Evolutionary conservation across 768 basidiomycete genomes (phyloP), one percentile per base, ranked within the genome.

Genomic region (Auriscalpium vulgare): DNA sequence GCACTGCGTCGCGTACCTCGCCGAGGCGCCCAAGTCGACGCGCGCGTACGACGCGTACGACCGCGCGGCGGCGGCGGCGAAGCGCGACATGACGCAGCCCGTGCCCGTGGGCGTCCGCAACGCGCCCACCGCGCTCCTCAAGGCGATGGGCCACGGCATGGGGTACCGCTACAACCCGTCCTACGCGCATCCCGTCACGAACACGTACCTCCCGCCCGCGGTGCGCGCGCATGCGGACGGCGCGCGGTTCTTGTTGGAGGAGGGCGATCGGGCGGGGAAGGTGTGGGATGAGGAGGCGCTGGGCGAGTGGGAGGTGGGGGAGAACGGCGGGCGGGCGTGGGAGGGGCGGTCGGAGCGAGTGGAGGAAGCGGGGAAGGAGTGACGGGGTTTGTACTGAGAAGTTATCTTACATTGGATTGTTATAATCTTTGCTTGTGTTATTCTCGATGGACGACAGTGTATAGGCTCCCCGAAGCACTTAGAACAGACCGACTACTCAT

Each of bases 1-100:
- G 29, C 89, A 92, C 64, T 74, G 85, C 35, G 81, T 91, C 14
- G 77, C 83, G 29, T 89, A 91, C 67, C 79, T 94, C 49, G 75
- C 86, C n/a, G 87, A 90, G 68, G 85, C 89, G 2, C 85, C 84
- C 0, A 94, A 94, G 69, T 87, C 84, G 35, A 90, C 88, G 0
- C 80, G 91, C 19, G 70, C 85, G 4, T 94, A 93, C 64, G 82
- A 83, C 53, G 91, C 83, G 0, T 93, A 91, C 69, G 80, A 79
- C 21, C 73, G 77, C 36, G 87, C 87, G 1, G 85, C 85, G 66
- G 79, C 66, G 48, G 81, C 81, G 2, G 86, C 82, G 7, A 78
- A 78, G 64, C 62, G 62, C 55, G 81, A 80, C 65, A 67, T 70
- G 55, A 71, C 79, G 10, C 64, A 79, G 49, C 76, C 83, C 4